Evolutionary conservation across 345 rosid species (phyloP), one percentile per base, ranked within the genome.

Genomic region (Microthlaspi erraticum): DNA sequence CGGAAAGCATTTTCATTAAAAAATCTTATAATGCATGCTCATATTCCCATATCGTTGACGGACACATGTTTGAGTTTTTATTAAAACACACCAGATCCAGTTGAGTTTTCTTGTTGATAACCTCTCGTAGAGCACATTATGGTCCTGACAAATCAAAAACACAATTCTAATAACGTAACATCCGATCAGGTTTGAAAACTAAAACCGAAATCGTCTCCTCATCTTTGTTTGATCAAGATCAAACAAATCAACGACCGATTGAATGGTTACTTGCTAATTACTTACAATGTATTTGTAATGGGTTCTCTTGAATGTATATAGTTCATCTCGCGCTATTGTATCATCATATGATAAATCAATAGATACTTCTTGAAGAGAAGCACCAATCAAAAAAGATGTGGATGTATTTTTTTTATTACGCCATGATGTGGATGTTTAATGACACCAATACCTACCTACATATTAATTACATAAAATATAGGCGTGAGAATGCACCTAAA

Each of bases 381-480:
- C 51, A 42, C 53, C 49, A 67, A 60, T 74, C 68, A 74, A 50
- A 74, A 38, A 44, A 52, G 69, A 67, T 44, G 78, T 59, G 46
- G 68, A 66, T 66, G 48, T 50, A 52, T 10, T 26, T 16, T 48
- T 29, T 14, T 17, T 38, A 38, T 50, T 18, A 70, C 23, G 60
- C 12, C 39, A 49, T 18, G 17, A 31, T 39, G 19, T 16, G 60
- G 42, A 70, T 60, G 53, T 46, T 56, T 29, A n/a, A 13, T 12
- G 5, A 37, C 44, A 64, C 37, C 19, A 55, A 72, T 41, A 73
- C 32, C 57, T 43, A 49, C 53, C n/a, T 57, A 64, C 9, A 31
- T 3, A n/a, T 54, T 20, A 33, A 8, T 17, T 41, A 18, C 42
- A 64, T 29, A 38, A 48, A 14, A 45, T 26, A 49, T 65, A 46